A percentile compares a stretch with the other conserved stretches of the same genome.
Evolutionary conservation across 1,284 basidiomycete species (phyloP).

Genomic region (Lentinula novae-zelandiae): DNA sequence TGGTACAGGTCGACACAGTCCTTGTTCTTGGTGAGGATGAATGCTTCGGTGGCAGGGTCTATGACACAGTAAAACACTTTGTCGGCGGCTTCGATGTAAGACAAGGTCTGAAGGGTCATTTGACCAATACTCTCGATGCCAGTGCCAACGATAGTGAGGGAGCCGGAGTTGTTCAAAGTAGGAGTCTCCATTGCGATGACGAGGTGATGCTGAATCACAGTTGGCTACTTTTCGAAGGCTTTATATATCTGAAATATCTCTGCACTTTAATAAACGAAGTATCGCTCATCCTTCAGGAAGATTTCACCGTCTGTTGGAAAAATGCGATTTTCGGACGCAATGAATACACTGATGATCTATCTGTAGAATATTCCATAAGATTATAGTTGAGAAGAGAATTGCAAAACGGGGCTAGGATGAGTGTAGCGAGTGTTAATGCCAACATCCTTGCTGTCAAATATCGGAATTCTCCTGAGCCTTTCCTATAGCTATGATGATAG

Average conservation of each 20-base stretch:
- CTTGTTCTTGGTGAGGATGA: conserved; percentile 10
- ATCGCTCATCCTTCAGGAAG: too few relatives aligned
- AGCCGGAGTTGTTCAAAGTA: neutral
- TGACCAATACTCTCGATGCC: conserved; percentile 11
- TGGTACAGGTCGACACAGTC: conserved; percentile 6
- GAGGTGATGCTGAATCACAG: neutral
- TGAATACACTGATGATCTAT: too few relatives aligned
- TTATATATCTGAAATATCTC: neutral
- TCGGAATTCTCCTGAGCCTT: too few relatives aligned
- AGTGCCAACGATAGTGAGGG: conserved; percentile 9
- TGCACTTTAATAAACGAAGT: neutral
- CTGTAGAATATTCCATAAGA: too few relatives aligned
- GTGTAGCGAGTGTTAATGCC: too few relatives aligned
- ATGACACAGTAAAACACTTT: conserved; percentile 8
- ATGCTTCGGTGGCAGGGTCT: conserved; percentile 12
- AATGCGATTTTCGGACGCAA: too few relatives aligned
- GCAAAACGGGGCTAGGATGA: too few relatives aligned
- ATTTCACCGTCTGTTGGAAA: too few relatives aligned
- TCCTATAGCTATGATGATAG: too few relatives aligned
- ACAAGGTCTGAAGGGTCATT: conserved; percentile 11
- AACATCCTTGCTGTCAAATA: too few relatives aligned
- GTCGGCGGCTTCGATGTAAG: conserved; percentile 9
- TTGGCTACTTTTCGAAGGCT: too few relatives aligned
- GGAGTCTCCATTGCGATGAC: neutral
- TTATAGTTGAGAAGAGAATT: too few relatives aligned